These are phyloP conservation scores for Ceratobasidium sp. DNA, from an alignment of 1,284 basidiomycete species.

Conservation along the genomic window DNA sequence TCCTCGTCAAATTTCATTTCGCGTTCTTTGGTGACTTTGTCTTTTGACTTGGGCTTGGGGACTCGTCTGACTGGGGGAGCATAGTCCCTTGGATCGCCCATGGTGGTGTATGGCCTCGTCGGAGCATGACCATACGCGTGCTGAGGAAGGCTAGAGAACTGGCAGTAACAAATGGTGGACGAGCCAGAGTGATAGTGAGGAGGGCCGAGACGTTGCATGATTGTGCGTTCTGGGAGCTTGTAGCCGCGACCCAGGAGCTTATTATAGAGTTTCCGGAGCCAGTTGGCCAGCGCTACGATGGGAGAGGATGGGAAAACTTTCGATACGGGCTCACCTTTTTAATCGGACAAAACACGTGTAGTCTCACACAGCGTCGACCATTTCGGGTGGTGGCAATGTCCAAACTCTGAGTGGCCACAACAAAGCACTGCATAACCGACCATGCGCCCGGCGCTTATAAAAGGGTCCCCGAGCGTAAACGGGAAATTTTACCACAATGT, in stretches of 20 bases:
- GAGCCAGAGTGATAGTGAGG: constrained; percentile 28
- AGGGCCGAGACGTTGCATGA: constrained; percentile 20
- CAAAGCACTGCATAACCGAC: neutral
- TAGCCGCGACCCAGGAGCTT: constrained; percentile 5
- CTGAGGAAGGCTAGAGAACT: neutral
- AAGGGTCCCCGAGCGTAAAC: neutral
- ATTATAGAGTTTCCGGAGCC: neutral
- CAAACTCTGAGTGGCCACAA: neutral
- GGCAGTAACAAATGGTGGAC: constrained; percentile 6
- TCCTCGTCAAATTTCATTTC: constrained; percentile 34
- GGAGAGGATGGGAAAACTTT: neutral
- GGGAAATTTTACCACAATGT: constrained; percentile 18
- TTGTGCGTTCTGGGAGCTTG: neutral
- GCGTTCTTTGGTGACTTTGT: constrained; percentile 23
- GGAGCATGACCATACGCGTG: neutral
- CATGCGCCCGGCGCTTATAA: neutral
- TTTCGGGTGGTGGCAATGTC: neutral
- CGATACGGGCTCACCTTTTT: neutral
- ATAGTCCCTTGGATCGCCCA: constrained; percentile 22
- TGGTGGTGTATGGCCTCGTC: neutral
- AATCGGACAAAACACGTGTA: neutral
- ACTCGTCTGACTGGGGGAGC: constrained; percentile 18
- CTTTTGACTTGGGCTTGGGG: constrained; percentile 27
- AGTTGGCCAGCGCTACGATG: neutral
- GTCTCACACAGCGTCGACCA: neutral